A percentile compares a stretch with the other conserved stretches of the same genome.
These are phyloP conservation scores for Acanthamoeba sp. DNA, from an alignment of 208 protist genomes.

Conservation along the genomic window DNA sequence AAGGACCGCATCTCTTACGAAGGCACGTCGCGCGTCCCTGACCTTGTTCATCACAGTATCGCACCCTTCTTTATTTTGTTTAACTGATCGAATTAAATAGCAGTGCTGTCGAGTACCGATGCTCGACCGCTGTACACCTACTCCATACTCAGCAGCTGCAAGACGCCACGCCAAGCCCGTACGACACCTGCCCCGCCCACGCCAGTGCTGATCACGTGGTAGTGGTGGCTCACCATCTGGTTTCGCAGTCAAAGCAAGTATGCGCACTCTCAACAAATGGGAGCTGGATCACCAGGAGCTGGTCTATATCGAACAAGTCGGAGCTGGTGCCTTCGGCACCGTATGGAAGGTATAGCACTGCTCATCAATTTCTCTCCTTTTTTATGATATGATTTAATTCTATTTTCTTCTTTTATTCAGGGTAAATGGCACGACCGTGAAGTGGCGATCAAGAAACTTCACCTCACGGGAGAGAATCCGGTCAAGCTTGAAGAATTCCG, in stretches of 20 bases:
- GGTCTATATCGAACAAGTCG: not conserved
- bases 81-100: no score
- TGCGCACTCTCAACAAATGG: not conserved
- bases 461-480: not conserved
- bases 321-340: conserved; percentile 22
- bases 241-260: not conserved
- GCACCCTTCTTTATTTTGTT: no score
- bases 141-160: not conserved
- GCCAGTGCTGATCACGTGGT: no score
- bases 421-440: conserved; percentile 2
- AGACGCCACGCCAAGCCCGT: not conserved
- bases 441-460: conserved; percentile 17
- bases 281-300: conserved; percentile 2
- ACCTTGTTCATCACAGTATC: no score
- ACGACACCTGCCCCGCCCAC: no score
- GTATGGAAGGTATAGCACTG: not conserved
- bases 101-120: no score
- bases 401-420: not conserved
- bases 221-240: no score
- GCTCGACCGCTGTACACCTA: not conserved
- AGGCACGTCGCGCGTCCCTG: not conserved
- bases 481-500: conserved; percentile 24
- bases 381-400: not conserved
- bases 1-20: not conserved
- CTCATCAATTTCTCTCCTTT: not conserved